Conservation (phyloP, 2,329 filamentous ascomycete species). For the Colletotrichum sp. region DNA sequence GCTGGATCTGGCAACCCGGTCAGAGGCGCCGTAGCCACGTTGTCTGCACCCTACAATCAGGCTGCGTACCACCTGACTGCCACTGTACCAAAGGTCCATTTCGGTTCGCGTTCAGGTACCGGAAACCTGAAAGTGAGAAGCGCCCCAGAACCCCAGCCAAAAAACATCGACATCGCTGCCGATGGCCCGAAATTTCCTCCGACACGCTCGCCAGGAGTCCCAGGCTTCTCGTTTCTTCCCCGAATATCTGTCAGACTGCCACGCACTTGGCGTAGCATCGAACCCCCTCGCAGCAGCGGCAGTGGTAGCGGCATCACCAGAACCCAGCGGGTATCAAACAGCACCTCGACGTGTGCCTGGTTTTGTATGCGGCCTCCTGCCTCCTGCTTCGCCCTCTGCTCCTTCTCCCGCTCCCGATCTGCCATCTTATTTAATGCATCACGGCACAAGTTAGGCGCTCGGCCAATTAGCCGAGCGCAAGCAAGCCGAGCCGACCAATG, state of each 20-base stretch:
- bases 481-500: conserved; percentile 9
- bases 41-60: not conserved
- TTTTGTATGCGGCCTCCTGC: not conserved
- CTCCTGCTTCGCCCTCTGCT: not conserved
- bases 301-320: not conserved
- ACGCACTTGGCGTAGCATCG: conserved; percentile 4
- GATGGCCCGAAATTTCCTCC: conserved; percentile 19
- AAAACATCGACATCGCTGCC: conserved; percentile 7
- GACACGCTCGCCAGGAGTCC: conserved; percentile 2
- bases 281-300: not conserved
- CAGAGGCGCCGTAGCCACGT: not conserved
- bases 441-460: not conserved
- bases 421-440: not conserved
- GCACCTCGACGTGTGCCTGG: not conserved
- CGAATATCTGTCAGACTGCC: not conserved
- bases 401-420: not conserved
- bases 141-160: not conserved
- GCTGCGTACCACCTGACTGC: not conserved
- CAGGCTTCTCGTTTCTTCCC: not conserved
- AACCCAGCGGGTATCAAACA: not conserved
- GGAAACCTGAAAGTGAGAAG: not conserved
- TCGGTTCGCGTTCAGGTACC: not conserved
- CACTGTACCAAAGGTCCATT: not conserved
- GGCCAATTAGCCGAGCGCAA: conserved; percentile 1
- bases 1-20: not conserved